phyloP scores from a whole-genome alignment of 441 rosid species.

The Euphorbia schlechtendalii region DNA sequence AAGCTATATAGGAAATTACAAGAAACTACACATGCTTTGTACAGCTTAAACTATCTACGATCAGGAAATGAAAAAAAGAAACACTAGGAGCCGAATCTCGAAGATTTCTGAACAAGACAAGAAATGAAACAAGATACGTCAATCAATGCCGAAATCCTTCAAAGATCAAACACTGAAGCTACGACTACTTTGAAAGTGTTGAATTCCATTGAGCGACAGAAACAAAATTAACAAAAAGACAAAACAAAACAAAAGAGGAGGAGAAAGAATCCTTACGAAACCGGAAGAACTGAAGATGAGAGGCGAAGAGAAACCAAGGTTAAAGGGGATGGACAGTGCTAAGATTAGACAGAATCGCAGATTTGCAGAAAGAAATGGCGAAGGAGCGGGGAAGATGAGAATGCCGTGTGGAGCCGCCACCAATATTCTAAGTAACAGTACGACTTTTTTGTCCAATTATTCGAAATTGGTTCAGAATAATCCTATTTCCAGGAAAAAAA shows the following conservation, averaged over 20 bases:
- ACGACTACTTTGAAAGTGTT: background rate
- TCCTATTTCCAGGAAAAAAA: too few species aligned
- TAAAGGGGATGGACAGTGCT: slow-evolving; percentile 7
- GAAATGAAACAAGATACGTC: background rate
- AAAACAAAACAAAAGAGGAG: background rate
- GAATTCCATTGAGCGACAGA: background rate
- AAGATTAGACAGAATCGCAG: background rate
- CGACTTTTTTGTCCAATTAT: slow-evolving; percentile 1
- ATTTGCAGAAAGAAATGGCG: background rate
- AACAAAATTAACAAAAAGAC: background rate
- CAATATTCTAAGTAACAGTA: background rate
- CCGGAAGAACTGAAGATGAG: slow-evolving; percentile 17
- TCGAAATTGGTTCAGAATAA: too few species aligned
- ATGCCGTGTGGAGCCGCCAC: slow-evolving; percentile 19
- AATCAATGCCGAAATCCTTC: background rate
- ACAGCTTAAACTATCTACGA: background rate
- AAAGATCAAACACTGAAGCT: slow-evolving; percentile 2
- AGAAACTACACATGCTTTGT: slow-evolving; percentile 11
- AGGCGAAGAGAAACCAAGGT: slow-evolving; percentile 13
- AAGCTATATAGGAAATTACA: slow-evolving; percentile 8
- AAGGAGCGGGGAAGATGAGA: background rate
- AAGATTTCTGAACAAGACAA: slow-evolving; percentile 2
- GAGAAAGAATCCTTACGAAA: slow-evolving; percentile 22
- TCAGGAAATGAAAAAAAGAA: background rate
- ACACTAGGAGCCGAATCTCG: background rate